Conservation (phyloP, 179 eudicot species). For the Beta corolliflora region DNA sequence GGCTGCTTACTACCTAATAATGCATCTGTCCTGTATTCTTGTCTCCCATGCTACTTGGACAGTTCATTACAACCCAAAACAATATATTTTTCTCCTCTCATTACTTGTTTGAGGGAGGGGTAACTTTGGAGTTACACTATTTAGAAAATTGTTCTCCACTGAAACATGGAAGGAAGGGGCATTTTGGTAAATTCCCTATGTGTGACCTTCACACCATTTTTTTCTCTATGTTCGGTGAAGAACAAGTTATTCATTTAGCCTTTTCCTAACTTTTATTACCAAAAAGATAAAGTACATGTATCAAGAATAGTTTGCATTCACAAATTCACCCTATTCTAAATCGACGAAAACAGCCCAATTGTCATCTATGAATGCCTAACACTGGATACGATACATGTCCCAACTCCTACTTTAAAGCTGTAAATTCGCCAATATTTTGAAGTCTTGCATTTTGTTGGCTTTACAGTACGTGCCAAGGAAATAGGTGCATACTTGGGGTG, state of each 20-base stretch:
- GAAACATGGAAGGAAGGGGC: too few relatives aligned
- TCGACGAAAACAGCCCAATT: background rate
- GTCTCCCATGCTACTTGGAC: background rate
- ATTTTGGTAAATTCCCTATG: background rate
- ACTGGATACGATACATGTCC: background rate
- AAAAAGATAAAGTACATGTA: background rate
- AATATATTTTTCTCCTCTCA: background rate
- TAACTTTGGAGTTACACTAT: too few relatives aligned
- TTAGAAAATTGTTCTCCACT: too few relatives aligned
- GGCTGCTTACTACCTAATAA: conserved; percentile 4
- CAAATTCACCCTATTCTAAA: background rate
- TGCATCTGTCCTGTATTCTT: background rate
- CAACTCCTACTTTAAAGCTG: background rate
- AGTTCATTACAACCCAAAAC: background rate
- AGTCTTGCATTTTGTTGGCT: background rate
- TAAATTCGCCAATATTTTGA: background rate
- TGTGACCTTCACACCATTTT: background rate
- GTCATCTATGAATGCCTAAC: background rate
- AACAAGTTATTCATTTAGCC: too few relatives aligned
- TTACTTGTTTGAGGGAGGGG: too few relatives aligned
- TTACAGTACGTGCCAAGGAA: too few relatives aligned
- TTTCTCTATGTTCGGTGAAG: too few relatives aligned
- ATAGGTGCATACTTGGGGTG: background rate
- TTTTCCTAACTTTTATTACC: background rate
- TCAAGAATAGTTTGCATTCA: background rate